Percentiles rank a stretch among this genome's conserved stretches.
phyloP scores from a whole-genome alignment of 306 rosid genomes.

The apple (Malus domestica) region DNA sequence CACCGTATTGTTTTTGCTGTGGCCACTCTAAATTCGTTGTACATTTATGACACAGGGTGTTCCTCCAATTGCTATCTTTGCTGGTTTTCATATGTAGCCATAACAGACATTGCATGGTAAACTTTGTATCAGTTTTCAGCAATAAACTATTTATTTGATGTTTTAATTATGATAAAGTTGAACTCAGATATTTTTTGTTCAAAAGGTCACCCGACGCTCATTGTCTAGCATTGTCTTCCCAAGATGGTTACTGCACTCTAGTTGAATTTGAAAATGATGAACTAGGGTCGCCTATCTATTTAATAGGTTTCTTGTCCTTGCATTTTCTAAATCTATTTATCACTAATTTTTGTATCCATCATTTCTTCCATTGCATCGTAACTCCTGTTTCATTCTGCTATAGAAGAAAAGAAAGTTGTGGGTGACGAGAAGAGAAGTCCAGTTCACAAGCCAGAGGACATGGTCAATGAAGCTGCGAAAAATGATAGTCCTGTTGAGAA shows the following conservation, averaged over 20 bases:
- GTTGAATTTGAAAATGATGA: constrained; percentile 77
- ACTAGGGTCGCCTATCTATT: constrained; percentile 56
- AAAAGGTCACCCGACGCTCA: constrained; percentile 78
- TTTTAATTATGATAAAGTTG: constrained; percentile 1
- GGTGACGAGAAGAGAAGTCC: constrained; percentile 19
- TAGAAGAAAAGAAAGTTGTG: constrained; percentile 32
- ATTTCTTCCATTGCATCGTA: background rate
- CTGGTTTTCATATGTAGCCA: constrained; percentile 93
- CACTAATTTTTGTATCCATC: background rate
- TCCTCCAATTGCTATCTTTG: constrained; percentile 65
- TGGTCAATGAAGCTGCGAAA: constrained; percentile 16
- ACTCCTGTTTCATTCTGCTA: constrained; percentile 4
- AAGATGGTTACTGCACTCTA: constrained; percentile 87
- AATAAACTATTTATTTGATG: constrained; percentile 12
- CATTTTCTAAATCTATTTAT: background rate
- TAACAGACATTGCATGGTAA: constrained; percentile 90
- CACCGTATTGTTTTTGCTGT: constrained; percentile 81
- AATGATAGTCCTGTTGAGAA: constrained; percentile 13
- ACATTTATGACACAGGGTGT: constrained; percentile 72
- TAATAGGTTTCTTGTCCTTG: constrained; percentile 37
- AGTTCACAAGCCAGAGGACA: constrained; percentile 20
- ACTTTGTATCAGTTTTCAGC: constrained; percentile 3
- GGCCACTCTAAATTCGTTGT: constrained; percentile 82
- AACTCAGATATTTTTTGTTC: constrained; percentile 12
- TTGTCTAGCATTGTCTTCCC: constrained; percentile 80